A percentile compares a stretch with the other conserved stretches of the same genome.
These are phyloP conservation scores for Ramalina peruviana DNA, from an alignment of 495 filamentous ascomycete genomes.

Conservation along the genomic window DNA sequence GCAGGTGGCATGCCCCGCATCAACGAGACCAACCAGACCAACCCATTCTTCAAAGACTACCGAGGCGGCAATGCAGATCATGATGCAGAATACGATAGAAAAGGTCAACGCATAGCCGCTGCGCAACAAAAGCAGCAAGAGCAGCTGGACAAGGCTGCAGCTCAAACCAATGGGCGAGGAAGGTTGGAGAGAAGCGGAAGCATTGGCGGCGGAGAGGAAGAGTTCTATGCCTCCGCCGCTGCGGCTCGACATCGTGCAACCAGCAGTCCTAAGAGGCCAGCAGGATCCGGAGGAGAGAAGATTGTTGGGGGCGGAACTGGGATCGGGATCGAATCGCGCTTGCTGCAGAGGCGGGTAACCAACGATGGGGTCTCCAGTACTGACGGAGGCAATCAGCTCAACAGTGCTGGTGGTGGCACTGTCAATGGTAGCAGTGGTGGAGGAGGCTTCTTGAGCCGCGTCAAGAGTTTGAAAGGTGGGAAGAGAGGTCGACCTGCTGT, in stretches of 20 bases:
- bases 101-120: slow-evolving; percentile 44
- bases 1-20: slow-evolving; percentile 20
- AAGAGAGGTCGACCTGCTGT: slow-evolving; percentile 26
- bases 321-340: not conserved
- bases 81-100: slow-evolving; percentile 56
- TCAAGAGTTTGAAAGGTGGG: slow-evolving; percentile 69
- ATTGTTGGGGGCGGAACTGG: too few species aligned
- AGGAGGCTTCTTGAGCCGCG: slow-evolving; percentile 64
- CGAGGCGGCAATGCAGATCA: too few species aligned
- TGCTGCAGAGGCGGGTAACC: slow-evolving; percentile 55
- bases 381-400: slow-evolving; percentile 16
- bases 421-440: slow-evolving; percentile 27
- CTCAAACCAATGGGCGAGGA: not conserved
- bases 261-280: slow-evolving; percentile 44
- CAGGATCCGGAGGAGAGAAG: not conserved
- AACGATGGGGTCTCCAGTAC: slow-evolving; percentile 39
- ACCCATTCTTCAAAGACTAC: slow-evolving; percentile 84
- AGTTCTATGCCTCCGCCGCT: slow-evolving; percentile 10
- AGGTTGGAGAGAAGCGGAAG: not conserved
- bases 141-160: slow-evolving; percentile 27
- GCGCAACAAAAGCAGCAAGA: slow-evolving; percentile 23
- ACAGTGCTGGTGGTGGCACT: slow-evolving; percentile 11
- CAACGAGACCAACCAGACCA: slow-evolving; percentile 46
- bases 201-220: slow-evolving; percentile 26
- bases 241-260: slow-evolving; percentile 35